Conservation (phyloP, 2,329 filamentous ascomycete species). For the Xylaria hypoxylon region DNA sequence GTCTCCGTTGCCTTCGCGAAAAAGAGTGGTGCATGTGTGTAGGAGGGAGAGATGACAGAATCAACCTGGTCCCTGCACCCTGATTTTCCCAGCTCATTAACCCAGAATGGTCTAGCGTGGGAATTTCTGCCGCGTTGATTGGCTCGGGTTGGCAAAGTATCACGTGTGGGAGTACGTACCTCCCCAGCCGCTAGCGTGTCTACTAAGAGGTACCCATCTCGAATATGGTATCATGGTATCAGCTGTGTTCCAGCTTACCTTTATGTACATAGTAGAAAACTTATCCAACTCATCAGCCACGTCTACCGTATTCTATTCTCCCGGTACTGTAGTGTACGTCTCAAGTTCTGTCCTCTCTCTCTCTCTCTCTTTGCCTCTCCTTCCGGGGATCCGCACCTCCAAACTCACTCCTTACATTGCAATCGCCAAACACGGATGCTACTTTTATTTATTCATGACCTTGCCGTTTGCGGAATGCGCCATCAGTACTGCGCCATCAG, state of each 20-base stretch:
- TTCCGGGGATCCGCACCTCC: constrained; percentile 27
- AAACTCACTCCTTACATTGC: constrained; percentile 7
- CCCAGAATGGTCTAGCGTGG: constrained; percentile 23
- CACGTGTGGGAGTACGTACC: constrained; percentile 34
- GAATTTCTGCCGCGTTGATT: constrained; percentile 15
- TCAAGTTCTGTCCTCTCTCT: neutral
- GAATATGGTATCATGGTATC: constrained; percentile 19
- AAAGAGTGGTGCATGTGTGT: constrained; percentile 42
- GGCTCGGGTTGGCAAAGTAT: constrained; percentile 5
- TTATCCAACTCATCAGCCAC: constrained; percentile 23
- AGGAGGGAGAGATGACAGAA: constrained; percentile 37
- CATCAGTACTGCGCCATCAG: constrained; percentile 1
- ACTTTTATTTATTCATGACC: constrained; percentile 34
- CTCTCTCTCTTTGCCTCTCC: constrained; percentile 11
- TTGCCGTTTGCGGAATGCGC: constrained; percentile 40
- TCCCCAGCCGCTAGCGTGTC: constrained; percentile 10
- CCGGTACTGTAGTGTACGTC: too few relatives aligned
- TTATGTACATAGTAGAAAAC: too few relatives aligned
- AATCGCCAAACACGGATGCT: constrained; percentile 36
- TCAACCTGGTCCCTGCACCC: constrained; percentile 38
- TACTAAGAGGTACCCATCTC: neutral
- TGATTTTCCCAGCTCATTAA: constrained; percentile 28
- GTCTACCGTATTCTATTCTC: too few relatives aligned
- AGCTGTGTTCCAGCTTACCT: constrained; percentile 29
- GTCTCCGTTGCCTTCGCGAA: constrained; percentile 44